phyloP scores from a whole-genome alignment of 495 filamentous ascomycete genomes.

The Platismatia glauca region DNA sequence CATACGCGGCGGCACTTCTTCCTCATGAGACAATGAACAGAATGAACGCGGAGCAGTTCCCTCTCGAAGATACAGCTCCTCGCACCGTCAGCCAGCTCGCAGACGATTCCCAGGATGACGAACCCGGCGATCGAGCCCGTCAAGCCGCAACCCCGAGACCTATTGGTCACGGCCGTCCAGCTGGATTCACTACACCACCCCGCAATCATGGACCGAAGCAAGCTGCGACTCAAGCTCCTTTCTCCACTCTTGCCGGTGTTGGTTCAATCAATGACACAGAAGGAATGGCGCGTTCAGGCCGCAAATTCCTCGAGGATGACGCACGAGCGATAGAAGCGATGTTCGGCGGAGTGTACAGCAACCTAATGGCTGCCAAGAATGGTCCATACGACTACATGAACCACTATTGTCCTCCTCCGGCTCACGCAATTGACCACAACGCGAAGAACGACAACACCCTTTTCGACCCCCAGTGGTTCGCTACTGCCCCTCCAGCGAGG shows the following conservation, averaged over 20 bases:
- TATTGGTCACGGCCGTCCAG: conserved; percentile 10
- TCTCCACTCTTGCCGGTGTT: background rate
- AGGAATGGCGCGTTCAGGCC: background rate
- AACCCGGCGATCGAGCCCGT: background rate
- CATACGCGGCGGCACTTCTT: background rate
- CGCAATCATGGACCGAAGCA: background rate
- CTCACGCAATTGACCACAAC: background rate
- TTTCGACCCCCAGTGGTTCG: conserved; percentile 4
- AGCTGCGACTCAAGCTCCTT: background rate
- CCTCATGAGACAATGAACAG: background rate
- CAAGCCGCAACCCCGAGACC: conserved; percentile 1
- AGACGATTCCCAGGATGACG: conserved; percentile 1
- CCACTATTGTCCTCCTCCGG: background rate
- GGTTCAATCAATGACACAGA: background rate
- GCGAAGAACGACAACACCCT: background rate
- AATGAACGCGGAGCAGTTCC: background rate
- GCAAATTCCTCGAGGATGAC: background rate
- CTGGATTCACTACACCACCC: background rate
- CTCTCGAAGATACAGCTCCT: background rate
- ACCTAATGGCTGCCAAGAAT: background rate
- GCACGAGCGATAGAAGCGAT: background rate
- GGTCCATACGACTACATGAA: conserved; percentile 2
- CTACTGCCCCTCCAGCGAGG: conserved; percentile 1
- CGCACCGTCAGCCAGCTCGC: background rate
- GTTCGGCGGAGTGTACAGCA: background rate